Percentiles rank a stretch among this genome's conserved stretches.
These are phyloP conservation scores for Cryptosporidium tyzzeri DNA, from an alignment of 169 alveolate species.

Conservation along the genomic window DNA sequence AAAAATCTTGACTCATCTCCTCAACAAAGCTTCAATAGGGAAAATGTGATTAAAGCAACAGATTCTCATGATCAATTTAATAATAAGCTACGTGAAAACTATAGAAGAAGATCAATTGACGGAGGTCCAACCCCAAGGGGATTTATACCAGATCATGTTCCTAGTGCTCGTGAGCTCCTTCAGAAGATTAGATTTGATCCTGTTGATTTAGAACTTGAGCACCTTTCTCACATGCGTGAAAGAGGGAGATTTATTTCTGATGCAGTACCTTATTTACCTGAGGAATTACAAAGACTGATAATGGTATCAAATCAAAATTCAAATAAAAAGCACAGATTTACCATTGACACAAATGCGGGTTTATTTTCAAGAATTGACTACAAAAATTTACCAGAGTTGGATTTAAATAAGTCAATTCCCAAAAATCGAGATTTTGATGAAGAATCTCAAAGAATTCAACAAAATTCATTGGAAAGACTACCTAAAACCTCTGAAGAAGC, in stretches of 20 bases:
- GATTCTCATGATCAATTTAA: slow-evolving; percentile 42
- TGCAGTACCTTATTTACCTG: slow-evolving; percentile 74
- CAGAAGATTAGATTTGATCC: slow-evolving; percentile 75
- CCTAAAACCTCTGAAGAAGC: background rate
- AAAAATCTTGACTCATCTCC: slow-evolving; percentile 31
- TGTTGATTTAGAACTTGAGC: slow-evolving; percentile 58
- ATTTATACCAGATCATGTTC: slow-evolving; percentile 76
- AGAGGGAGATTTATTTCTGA: slow-evolving; percentile 73
- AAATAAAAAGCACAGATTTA: slow-evolving; percentile 51
- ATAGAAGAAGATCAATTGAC: slow-evolving; percentile 65
- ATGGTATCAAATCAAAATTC: slow-evolving; percentile 67
- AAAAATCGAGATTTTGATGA: background rate
- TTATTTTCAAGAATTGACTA: slow-evolving; percentile 26
- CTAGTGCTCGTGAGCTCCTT: slow-evolving; percentile 76
- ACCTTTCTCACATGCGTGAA: slow-evolving; percentile 70
- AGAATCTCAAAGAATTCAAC: background rate
- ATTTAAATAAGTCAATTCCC: background rate
- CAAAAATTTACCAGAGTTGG: slow-evolving; percentile 4
- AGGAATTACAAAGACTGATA: slow-evolving; percentile 63
- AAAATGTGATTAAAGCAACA: background rate
- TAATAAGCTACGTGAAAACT: slow-evolving; percentile 57
- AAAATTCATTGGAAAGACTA: background rate
- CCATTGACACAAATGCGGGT: slow-evolving; percentile 48
- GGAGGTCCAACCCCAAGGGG: slow-evolving; percentile 77
- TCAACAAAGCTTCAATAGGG: background rate